These are phyloP conservation scores for Pisolithus albus DNA, from an alignment of 768 basidiomycete genomes.

Conservation along the genomic window DNA sequence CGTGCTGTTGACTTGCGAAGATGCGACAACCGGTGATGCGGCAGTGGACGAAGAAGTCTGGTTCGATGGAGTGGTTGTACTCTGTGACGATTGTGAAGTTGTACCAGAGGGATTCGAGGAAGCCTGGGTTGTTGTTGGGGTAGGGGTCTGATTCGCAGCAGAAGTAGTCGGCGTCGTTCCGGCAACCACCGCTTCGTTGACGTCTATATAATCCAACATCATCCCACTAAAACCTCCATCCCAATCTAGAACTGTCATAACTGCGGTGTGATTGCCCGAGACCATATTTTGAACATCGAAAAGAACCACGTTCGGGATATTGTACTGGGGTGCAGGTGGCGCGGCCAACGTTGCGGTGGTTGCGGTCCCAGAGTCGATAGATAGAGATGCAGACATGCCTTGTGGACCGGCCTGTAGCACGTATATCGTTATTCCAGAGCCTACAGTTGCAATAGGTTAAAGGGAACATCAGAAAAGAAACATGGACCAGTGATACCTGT, in stretches of 20 bases:
- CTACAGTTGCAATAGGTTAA: constrained; percentile 2
- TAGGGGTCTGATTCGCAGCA: not conserved
- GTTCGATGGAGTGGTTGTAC: not conserved
- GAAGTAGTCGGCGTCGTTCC: constrained; percentile 2
- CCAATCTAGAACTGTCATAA: constrained; percentile 22
- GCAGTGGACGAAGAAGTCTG: not conserved
- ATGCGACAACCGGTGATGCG: constrained; percentile 1
- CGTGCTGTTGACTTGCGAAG: constrained; percentile 3
- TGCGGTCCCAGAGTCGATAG: constrained; percentile 17
- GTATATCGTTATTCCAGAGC: constrained; percentile 25
- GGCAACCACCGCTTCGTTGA: constrained; percentile 17
- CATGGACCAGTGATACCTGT: constrained; percentile 7
- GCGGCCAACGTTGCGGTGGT: constrained; percentile 18
- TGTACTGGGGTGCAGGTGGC: constrained; percentile 19
- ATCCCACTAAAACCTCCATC: constrained; percentile 20
- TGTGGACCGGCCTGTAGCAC: constrained; percentile 21
- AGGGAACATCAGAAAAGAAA: not conserved
- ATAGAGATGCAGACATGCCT: constrained; percentile 22
- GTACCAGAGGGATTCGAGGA: constrained; percentile 2
- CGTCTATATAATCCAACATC: constrained; percentile 23
- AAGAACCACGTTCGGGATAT: constrained; percentile 15
- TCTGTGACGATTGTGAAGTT: not conserved
- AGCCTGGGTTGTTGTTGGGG: constrained; percentile 1
- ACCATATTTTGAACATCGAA: constrained; percentile 16
- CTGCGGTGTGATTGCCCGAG: constrained; percentile 17